Percentiles rank a stretch among this genome's conserved stretches.
These are phyloP conservation scores for Phellopilus nigrolimitatus DNA, from an alignment of 1,284 basidiomycete genomes.

Conservation along the genomic window DNA sequence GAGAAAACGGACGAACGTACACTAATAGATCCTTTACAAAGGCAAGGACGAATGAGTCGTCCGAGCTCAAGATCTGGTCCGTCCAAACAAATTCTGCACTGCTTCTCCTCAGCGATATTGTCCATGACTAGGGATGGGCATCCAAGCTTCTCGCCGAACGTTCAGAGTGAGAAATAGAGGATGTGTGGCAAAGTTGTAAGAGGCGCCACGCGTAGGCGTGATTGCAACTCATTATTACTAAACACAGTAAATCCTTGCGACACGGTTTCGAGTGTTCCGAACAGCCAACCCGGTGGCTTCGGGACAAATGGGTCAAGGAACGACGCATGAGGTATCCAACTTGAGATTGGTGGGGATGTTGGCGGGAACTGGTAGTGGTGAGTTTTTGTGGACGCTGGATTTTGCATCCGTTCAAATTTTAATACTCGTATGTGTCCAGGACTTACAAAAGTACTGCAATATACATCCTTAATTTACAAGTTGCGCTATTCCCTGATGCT, in stretches of 20 bases:
- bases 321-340: slow-evolving; percentile 29
- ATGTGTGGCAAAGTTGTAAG: neutral
- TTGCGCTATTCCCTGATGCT: slow-evolving; percentile 11
- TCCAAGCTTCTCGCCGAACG: no score
- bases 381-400: slow-evolving; percentile 20
- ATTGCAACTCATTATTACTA: neutral
- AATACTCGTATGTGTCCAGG: slow-evolving; percentile 32
- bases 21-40: slow-evolving; percentile 75
- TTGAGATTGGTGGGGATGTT: slow-evolving; percentile 54
- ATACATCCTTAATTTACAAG: no score
- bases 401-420: neutral
- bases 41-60: slow-evolving; percentile 69
- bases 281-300: neutral
- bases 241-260: neutral
- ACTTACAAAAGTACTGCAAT: slow-evolving; percentile 58
- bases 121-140: neutral
- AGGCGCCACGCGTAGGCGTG: neutral
- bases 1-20: slow-evolving; percentile 38
- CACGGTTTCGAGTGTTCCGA: neutral
- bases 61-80: slow-evolving; percentile 58
- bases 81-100: slow-evolving; percentile 74
- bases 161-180: neutral
- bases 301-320: slow-evolving; percentile 10
- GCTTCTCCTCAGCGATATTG: slow-evolving; percentile 39
- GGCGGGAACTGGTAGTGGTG: slow-evolving; percentile 60